phyloP scores from a whole-genome alignment of 2,329 filamentous ascomycete genomes.

The Plectosphaerella plurivora region DNA sequence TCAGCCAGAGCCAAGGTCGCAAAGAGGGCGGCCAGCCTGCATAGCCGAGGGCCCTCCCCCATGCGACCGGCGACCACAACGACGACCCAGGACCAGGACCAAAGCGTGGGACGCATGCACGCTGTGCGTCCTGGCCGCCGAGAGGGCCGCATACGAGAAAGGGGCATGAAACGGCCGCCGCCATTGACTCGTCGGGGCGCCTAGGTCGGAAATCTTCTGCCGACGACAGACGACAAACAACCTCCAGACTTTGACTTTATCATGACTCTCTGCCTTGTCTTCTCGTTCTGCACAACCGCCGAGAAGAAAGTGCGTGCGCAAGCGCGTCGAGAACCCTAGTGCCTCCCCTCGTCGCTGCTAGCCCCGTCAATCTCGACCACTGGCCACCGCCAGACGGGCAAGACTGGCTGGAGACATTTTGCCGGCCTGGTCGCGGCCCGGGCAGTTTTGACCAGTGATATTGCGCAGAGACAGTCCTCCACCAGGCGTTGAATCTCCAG shows the following conservation, averaged over 20 bases:
- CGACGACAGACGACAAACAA: background rate
- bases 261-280: background rate
- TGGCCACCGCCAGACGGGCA: background rate
- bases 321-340: background rate
- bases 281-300: background rate
- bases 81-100: constrained; percentile 5
- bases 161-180: constrained; percentile 1
- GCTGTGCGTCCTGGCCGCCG: constrained; percentile 5
- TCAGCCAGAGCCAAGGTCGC: constrained; percentile 2
- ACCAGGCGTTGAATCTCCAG: background rate
- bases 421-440: background rate
- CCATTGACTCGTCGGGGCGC: background rate
- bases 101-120: constrained; percentile 12
- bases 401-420: background rate
- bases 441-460: background rate
- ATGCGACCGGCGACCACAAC: constrained; percentile 21
- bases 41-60: constrained; percentile 33
- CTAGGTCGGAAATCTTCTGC: background rate
- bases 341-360: background rate
- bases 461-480: background rate
- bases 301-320: background rate
- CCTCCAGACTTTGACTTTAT: background rate
- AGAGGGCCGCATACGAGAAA: constrained; percentile 2
- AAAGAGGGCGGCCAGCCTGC: constrained; percentile 18
- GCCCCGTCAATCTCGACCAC: background rate